Conservation (phyloP, 805 yeast species). For the Saturnispora halmiae region DNA sequence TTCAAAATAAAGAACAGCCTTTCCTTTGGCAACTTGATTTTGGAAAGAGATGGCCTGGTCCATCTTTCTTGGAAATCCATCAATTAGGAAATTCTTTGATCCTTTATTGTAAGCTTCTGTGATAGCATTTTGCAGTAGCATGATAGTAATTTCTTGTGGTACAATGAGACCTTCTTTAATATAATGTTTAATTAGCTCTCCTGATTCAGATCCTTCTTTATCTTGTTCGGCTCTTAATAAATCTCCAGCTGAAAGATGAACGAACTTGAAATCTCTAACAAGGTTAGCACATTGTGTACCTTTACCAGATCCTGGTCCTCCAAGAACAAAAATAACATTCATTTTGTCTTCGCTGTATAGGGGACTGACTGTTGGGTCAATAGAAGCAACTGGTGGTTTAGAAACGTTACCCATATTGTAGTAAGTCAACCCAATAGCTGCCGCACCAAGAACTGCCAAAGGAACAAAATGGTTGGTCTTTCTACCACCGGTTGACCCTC, state of each 20-base stretch:
- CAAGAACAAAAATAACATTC: slow-evolving; percentile 81
- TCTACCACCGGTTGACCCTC: neutral
- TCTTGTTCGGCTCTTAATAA: slow-evolving; percentile 85
- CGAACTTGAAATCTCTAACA: slow-evolving; percentile 71
- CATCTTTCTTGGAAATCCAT: slow-evolving; percentile 98
- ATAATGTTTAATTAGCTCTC: slow-evolving; percentile 73
- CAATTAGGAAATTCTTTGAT: slow-evolving; percentile 64
- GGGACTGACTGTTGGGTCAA: slow-evolving; percentile 26
- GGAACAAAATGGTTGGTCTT: slow-evolving; percentile 20
- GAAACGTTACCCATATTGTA: slow-evolving; percentile 23
- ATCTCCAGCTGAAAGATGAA: slow-evolving; percentile 95
- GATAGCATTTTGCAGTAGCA: slow-evolving; percentile 74
- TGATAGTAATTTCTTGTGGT: slow-evolving; percentile 87
- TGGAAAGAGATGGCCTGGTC: slow-evolving; percentile 96
- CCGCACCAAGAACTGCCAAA: slow-evolving; percentile 22
- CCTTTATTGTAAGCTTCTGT: slow-evolving; percentile 41
- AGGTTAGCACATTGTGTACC: slow-evolving; percentile 92
- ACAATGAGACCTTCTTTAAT: slow-evolving; percentile 87
- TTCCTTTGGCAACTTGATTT: slow-evolving; percentile 58
- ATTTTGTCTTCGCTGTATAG: slow-evolving; percentile 27
- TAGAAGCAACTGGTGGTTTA: slow-evolving; percentile 27
- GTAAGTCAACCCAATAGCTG: slow-evolving; percentile 28
- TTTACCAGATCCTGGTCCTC: slow-evolving; percentile 98
- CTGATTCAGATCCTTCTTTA: slow-evolving; percentile 73
- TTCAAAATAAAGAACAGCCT: slow-evolving; percentile 66